Percentiles rank a stretch among this genome's conserved stretches.
Evolutionary conservation across 352 stramenopile species (phyloP).

Genomic region (Plasmopara viticola): DNA sequence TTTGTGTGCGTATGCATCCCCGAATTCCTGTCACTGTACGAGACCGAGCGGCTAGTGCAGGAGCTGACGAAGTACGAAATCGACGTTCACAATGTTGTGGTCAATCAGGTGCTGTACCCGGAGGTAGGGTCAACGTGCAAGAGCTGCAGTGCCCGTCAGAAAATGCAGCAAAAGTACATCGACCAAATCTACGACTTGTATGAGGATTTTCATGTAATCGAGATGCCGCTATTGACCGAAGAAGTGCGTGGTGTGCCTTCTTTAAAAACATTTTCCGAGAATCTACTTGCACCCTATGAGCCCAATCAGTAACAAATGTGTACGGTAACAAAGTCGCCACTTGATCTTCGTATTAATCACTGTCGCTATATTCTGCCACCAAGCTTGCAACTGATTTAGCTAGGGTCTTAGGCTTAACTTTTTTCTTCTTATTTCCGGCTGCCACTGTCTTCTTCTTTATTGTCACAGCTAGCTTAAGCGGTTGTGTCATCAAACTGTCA

Average conservation of each 20-base stretch:
- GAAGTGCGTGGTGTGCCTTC: slow-evolving; percentile 96
- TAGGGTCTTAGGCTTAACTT: slow-evolving; percentile 27
- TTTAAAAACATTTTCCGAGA: slow-evolving; percentile 91
- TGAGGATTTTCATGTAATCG: slow-evolving; percentile 98
- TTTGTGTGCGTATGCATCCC: slow-evolving; percentile 99
- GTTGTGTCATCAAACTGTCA: slow-evolving; percentile 6
- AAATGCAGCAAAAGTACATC: slow-evolving; percentile 99
- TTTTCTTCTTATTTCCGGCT: slow-evolving; percentile 27
- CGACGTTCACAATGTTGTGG: slow-evolving; percentile 99
- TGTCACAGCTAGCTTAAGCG: slow-evolving; percentile 31
- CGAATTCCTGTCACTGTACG: slow-evolving; percentile 99
- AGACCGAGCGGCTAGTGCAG: slow-evolving; percentile 98
- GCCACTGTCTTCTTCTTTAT: slow-evolving; percentile 27
- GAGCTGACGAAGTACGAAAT: slow-evolving; percentile 99
- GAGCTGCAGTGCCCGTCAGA: slow-evolving; percentile 95
- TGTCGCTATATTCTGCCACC: slow-evolving; percentile 80
- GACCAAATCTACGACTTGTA: slow-evolving; percentile 99
- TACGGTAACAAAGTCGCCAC: slow-evolving; percentile 8
- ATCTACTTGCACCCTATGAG: slow-evolving; percentile 93
- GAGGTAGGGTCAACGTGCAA: slow-evolving; percentile 67
- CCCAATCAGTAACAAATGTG: slow-evolving; percentile 36
- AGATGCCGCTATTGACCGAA: slow-evolving; percentile 98
- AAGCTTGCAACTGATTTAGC: slow-evolving; percentile 42
- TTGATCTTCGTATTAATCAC: slow-evolving; percentile 27
- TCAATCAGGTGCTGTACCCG: slow-evolving; percentile 98